Conservation (phyloP, 768 basidiomycete genomes). For the Dictyophora rubrovolvata region DNA sequence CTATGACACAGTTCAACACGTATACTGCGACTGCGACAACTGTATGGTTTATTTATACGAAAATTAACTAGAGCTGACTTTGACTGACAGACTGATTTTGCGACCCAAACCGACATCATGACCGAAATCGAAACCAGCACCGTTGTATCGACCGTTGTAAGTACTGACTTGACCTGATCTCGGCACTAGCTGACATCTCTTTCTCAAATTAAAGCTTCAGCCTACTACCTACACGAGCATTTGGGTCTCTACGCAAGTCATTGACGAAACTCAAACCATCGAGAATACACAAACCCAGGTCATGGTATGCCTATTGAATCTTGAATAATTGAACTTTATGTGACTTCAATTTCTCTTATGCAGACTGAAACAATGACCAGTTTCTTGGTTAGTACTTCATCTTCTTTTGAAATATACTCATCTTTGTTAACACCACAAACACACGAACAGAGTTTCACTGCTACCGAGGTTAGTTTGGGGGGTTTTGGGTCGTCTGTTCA, state of each 20-base stretch:
- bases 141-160: slow-evolving; percentile 12
- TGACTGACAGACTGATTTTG: slow-evolving; percentile 25
- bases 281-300: not conserved
- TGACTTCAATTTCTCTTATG: not conserved
- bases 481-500: slow-evolving; percentile 27
- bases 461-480: not conserved
- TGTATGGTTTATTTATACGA: not conserved
- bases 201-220: slow-evolving; percentile 20
- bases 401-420: not conserved
- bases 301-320: slow-evolving; percentile 3
- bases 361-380: slow-evolving; percentile 24
- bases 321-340: slow-evolving; percentile 14
- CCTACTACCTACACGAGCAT: slow-evolving; percentile 49
- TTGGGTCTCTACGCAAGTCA: slow-evolving; percentile 44
- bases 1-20: slow-evolving; percentile 42
- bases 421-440: not conserved
- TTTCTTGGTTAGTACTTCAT: slow-evolving; percentile 10
- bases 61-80: not conserved
- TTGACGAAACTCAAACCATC: slow-evolving; percentile 33
- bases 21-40: slow-evolving; percentile 27
- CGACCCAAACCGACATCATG: slow-evolving; percentile 35
- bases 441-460: not conserved
- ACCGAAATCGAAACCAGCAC: slow-evolving; percentile 34
- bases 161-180: not conserved
- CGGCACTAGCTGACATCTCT: not conserved